Evolutionary conservation across 345 rosid species (phyloP), one percentile per base, ranked within the genome.

Genomic region (Salix koriyanagi): DNA sequence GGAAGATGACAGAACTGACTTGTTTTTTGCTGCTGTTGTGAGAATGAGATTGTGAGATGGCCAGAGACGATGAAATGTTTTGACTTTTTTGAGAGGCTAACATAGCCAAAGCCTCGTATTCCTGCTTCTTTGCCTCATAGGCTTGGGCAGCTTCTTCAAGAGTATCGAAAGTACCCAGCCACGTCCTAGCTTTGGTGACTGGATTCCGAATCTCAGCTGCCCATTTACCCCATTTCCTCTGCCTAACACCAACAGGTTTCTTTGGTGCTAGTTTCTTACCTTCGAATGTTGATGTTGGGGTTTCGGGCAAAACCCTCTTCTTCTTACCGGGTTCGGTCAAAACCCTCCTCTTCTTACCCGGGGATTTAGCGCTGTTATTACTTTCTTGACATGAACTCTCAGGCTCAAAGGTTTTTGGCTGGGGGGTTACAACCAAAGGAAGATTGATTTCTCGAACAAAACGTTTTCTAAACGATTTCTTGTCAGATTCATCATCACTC

Each of bases 201-300:
- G 99, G 99, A 75, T 93, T 86, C 6, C 85, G 73, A 65, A 93
- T 91, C 82, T 92, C 97, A 48, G 99, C 98, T n/a, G 95, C 92
- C 94, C 92, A 93, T 75, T 85, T 96, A 0, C 99, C 99, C 92
- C 98, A 96, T 73, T 87, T 89, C 65, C 99, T 82, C 71, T 80
- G 95, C 79, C 99, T 83, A 65, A 93, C 91, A 41, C 99, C 99
- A 79, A 79, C 81, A 2, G 87, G 90, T 13, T 69, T 86, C 34
- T 64, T 80, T 0, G 62, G 19, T 0, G 50, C 21, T 10, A 32
- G 26, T 11, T 46, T 71, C 18, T 66, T 21, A 18, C 62, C 56
- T 15, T 34, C 26, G 14, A 72, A 21, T 0, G 71, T n/a, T 1
- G 68, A 34, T 1, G 58, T 56, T 13, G 77, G 66, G 73, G 79